Percentiles rank a stretch among this genome's conserved stretches.
Evolutionary conservation across 495 filamentous ascomycete species (phyloP).

Genomic region (Staphylotrichum longicolle): DNA sequence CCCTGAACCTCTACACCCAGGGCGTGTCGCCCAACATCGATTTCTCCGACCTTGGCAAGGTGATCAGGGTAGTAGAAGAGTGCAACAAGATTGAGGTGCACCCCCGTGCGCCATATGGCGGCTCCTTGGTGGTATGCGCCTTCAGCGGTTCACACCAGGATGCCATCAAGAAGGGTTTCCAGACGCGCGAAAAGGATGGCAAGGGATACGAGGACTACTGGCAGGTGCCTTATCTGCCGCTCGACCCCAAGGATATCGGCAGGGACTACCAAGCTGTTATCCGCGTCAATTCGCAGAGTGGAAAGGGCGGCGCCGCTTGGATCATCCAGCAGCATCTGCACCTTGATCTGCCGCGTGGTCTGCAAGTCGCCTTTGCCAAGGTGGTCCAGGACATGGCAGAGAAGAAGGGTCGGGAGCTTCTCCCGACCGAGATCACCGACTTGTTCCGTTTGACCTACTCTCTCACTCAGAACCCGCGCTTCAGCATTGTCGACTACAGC

Average conservation of each 20-base stretch:
- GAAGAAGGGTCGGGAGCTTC: conserved; percentile 79
- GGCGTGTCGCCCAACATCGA: conserved; percentile 86
- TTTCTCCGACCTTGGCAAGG: conserved; percentile 83
- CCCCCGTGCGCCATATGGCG: conserved; percentile 84
- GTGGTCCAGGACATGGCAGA: conserved; percentile 76
- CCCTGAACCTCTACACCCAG: conserved; percentile 94
- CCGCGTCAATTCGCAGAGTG: conserved; percentile 93
- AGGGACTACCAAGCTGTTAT: conserved; percentile 97
- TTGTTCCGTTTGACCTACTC: conserved; percentile 89
- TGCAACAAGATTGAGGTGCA: conserved; percentile 95
- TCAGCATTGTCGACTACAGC: conserved; percentile 87
- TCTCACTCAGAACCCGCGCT: conserved; percentile 75
- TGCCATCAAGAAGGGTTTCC: conserved; percentile 97
- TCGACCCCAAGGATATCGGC: conserved; percentile 92
- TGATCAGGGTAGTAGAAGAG: conserved; percentile 88
- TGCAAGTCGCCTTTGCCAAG: conserved; percentile 88
- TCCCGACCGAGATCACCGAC: conserved; percentile 73
- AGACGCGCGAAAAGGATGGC: conserved; percentile 59
- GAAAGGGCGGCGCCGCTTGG: conserved; percentile 95
- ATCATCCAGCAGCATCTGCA: conserved; percentile 84
- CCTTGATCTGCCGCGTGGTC: conserved; percentile 86
- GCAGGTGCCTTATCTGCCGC: conserved; percentile 83
- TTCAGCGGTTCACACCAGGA: conserved; percentile 95
- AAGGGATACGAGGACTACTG: conserved; percentile 60
- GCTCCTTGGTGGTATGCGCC: conserved; percentile 81